These are phyloP conservation scores for Neurospora sp. DNA, from an alignment of 495 filamentous ascomycete genomes.

Conservation along the genomic window DNA sequence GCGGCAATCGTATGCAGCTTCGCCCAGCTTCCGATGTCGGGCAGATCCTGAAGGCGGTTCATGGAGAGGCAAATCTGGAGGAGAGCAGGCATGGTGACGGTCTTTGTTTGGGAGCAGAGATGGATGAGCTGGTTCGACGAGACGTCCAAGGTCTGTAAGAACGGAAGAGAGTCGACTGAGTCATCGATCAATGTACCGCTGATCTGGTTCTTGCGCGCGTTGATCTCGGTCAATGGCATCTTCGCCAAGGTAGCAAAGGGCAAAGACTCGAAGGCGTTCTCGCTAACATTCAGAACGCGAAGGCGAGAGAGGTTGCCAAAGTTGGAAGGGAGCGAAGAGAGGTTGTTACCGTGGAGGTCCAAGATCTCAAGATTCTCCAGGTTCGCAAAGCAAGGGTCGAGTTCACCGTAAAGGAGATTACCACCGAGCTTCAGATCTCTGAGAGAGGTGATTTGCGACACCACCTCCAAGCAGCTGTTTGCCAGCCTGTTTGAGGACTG, in stretches of 20 bases:
- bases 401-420: slow-evolving; percentile 58
- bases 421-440: slow-evolving; percentile 73
- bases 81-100: slow-evolving; percentile 52
- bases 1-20: slow-evolving; percentile 61
- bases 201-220: slow-evolving; percentile 70
- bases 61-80: slow-evolving; percentile 60
- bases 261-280: slow-evolving; percentile 61
- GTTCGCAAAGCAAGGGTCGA: slow-evolving; percentile 46
- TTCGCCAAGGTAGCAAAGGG: slow-evolving; percentile 56
- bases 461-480: slow-evolving; percentile 57
- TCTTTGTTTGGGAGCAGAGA: slow-evolving; percentile 28
- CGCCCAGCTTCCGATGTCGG: slow-evolving; percentile 60
- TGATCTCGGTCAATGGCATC: slow-evolving; percentile 63
- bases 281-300: slow-evolving; percentile 62
- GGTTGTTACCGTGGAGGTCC: slow-evolving; percentile 70
- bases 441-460: slow-evolving; percentile 58
- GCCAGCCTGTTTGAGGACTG: slow-evolving; percentile 72
- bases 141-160: slow-evolving; percentile 65
- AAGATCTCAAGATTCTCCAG: slow-evolving; percentile 64
- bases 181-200: slow-evolving; percentile 57
- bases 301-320: slow-evolving; percentile 54
- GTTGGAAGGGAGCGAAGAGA: slow-evolving; percentile 64
- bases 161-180: slow-evolving; percentile 43
- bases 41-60: slow-evolving; percentile 65
- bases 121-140: slow-evolving; percentile 57